Evolutionary conservation across 306 rosid genomes (phyloP), one percentile per base, ranked within the genome.

Genomic region (Ceratonia siliqua): DNA sequence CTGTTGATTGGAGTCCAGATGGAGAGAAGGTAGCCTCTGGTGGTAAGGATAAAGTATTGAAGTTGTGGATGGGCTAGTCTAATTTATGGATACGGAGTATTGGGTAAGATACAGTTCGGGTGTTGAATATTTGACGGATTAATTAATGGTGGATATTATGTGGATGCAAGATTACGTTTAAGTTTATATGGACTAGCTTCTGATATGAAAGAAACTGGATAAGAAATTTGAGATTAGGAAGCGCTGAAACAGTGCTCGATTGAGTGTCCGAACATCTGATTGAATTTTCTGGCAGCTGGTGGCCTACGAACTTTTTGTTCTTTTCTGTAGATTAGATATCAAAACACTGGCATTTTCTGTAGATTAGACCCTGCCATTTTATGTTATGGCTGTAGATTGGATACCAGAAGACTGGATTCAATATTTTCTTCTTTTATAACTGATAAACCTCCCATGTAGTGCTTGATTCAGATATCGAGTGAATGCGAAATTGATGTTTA

Each of bases 11-110:
- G 99, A 90, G 97, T 83, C 97, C 97, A 4, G 96, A 90, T 63
- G 99, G 99, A 24, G 97, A 92, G 85, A 94, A 94, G 77, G 99
- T 94, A 48, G 99, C 87, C 42, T 94, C 99, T 17, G 99, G 99
- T 78, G 99, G 99, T 15, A 94, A 92, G 86, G 97, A 94, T 85
- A 90, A 81, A 86, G 92, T 90, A 45, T 76, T 94, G 79, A 94
- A 94, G 89, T 83, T 94, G 76, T 94, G 99, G 97, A 94, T 92
- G 99, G 96, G 97, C 61, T 94, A 83, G 76, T 35, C 58, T 61
- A 48, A 30, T 33, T 49, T n/a, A 75, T 35, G 53, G 57, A 62
- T 15, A 8, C 1, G 3, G 45, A 68, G 38, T 24, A n/a, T 14
- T 15, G 58, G 63, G 18, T 32, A 61, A 38, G 38, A 66, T 33